A percentile compares a stretch with the other conserved stretches of the same genome.
Conservation (phyloP, 1,139 yeast genomes). For the Geotrichum klebahnii region DNA sequence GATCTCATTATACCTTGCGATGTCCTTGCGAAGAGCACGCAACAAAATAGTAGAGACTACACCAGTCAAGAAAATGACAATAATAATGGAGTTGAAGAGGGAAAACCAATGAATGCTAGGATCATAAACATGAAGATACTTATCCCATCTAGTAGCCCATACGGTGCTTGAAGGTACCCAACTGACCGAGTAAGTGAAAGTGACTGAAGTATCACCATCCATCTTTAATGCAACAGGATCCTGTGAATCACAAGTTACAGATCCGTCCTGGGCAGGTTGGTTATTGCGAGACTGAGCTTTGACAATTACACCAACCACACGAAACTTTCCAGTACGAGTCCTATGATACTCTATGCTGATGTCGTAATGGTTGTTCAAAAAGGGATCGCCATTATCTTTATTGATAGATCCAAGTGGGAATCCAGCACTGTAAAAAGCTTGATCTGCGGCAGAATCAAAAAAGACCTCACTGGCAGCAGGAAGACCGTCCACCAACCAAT, state of each 20-base stretch:
- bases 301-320: slow-evolving; percentile 89
- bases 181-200: slow-evolving; percentile 58
- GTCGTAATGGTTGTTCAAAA: slow-evolving; percentile 75
- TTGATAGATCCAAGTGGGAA: slow-evolving; percentile 62
- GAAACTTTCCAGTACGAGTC: slow-evolving; percentile 60
- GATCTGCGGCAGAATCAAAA: slow-evolving; percentile 37
- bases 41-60: slow-evolving; percentile 76
- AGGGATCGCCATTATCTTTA: slow-evolving; percentile 44
- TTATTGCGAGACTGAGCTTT: slow-evolving; percentile 58
- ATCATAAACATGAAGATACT: slow-evolving; percentile 84
- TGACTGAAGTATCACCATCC: slow-evolving; percentile 42
- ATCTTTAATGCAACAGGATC: slow-evolving; percentile 34
- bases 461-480: slow-evolving; percentile 82
- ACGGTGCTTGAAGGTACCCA: slow-evolving; percentile 73
- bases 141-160: slow-evolving; percentile 99
- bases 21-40: slow-evolving; percentile 79
- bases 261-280: slow-evolving; percentile 16
- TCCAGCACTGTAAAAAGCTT: slow-evolving; percentile 65
- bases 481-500: slow-evolving; percentile 92
- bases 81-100: slow-evolving; percentile 73
- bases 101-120: slow-evolving; percentile 97
- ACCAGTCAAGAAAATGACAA: slow-evolving; percentile 71
- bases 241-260: slow-evolving; percentile 39
- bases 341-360: slow-evolving; percentile 77
- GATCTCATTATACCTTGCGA: slow-evolving; percentile 81